These are phyloP conservation scores for Pseudogymnoascus sp. DNA, from an alignment of 2,329 filamentous ascomycete species.

Conservation along the genomic window DNA sequence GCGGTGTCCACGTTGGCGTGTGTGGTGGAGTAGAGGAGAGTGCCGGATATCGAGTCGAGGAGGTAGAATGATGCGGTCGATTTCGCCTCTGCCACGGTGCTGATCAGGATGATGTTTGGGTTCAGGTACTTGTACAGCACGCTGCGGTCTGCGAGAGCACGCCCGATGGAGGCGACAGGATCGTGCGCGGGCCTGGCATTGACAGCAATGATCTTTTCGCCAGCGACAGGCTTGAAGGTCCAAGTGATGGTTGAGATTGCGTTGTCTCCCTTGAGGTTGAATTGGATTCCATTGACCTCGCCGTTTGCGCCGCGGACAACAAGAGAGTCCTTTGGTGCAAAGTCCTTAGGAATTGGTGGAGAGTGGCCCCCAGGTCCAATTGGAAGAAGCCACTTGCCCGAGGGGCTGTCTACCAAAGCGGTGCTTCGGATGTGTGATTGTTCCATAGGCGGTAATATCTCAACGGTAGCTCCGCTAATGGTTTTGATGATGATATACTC, in stretches of 20 bases:
- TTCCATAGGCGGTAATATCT: slow-evolving; percentile 33
- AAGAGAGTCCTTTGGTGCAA: slow-evolving; percentile 43
- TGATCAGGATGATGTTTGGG: slow-evolving; percentile 72
- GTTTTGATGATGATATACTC: slow-evolving; percentile 50
- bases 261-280: slow-evolving; percentile 34
- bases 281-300: slow-evolving; percentile 47
- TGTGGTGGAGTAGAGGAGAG: slow-evolving; percentile 61
- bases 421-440: slow-evolving; percentile 37
- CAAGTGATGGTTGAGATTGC: slow-evolving; percentile 49
- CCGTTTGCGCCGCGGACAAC: slow-evolving; percentile 43
- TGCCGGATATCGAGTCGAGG: slow-evolving; percentile 77
- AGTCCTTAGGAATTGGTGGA: slow-evolving; percentile 36
- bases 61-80: slow-evolving; percentile 64
- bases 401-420: slow-evolving; percentile 43
- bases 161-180: slow-evolving; percentile 88
- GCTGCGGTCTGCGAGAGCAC: slow-evolving; percentile 82
- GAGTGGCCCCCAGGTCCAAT: slow-evolving; percentile 43
- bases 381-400: slow-evolving; percentile 45
- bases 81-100: slow-evolving; percentile 50
- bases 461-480: slow-evolving; percentile 41
- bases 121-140: slow-evolving; percentile 98
- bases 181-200: slow-evolving; percentile 66
- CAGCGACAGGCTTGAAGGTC: slow-evolving; percentile 59
- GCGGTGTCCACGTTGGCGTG: slow-evolving; percentile 66
- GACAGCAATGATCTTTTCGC: slow-evolving; percentile 60